Conservation (phyloP, 768 basidiomycete species). For the Amanita subjunquillea region DNA sequence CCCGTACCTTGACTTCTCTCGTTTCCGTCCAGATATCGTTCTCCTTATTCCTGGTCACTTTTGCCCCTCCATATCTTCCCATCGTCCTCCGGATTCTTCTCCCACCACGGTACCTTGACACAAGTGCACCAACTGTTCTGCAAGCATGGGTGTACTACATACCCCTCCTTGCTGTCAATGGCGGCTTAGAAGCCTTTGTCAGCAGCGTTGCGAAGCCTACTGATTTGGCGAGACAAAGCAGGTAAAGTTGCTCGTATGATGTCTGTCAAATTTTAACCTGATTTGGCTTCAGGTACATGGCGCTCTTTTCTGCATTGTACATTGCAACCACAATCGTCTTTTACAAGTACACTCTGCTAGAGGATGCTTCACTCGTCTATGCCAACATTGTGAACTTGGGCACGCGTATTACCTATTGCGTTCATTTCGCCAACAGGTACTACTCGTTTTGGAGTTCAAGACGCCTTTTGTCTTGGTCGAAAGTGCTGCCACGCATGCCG, state of each 20-base stretch:
- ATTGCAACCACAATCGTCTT: slow-evolving; percentile 39
- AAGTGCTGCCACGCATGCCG: neutral
- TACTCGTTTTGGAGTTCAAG: slow-evolving; percentile 14
- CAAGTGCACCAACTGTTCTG: slow-evolving; percentile 75
- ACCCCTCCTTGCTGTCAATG: slow-evolving; percentile 84
- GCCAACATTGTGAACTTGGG: slow-evolving; percentile 65
- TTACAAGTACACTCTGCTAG: slow-evolving; percentile 32
- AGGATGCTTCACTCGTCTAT: slow-evolving; percentile 65
- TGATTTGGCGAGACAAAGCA: slow-evolving; percentile 63
- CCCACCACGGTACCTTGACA: slow-evolving; percentile 55
- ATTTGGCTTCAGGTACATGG: slow-evolving; percentile 47
- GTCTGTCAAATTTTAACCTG: neutral
- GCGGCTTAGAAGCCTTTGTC: slow-evolving; percentile 85
- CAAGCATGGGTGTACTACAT: slow-evolving; percentile 80
- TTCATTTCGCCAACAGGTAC: slow-evolving; percentile 36
- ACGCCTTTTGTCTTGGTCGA: slow-evolving; percentile 2
- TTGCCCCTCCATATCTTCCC: slow-evolving; percentile 68
- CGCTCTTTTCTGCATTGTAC: slow-evolving; percentile 63
- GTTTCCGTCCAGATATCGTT: slow-evolving; percentile 58
- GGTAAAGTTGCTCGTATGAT: slow-evolving; percentile 21
- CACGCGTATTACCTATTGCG: slow-evolving; percentile 52
- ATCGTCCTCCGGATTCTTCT: slow-evolving; percentile 61
- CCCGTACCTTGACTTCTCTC: slow-evolving; percentile 43
- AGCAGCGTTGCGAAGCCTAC: slow-evolving; percentile 60
- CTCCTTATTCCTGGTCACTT: slow-evolving; percentile 59